phyloP scores from a whole-genome alignment of 768 basidiomycete genomes.

The Termitomyces sp. region DNA sequence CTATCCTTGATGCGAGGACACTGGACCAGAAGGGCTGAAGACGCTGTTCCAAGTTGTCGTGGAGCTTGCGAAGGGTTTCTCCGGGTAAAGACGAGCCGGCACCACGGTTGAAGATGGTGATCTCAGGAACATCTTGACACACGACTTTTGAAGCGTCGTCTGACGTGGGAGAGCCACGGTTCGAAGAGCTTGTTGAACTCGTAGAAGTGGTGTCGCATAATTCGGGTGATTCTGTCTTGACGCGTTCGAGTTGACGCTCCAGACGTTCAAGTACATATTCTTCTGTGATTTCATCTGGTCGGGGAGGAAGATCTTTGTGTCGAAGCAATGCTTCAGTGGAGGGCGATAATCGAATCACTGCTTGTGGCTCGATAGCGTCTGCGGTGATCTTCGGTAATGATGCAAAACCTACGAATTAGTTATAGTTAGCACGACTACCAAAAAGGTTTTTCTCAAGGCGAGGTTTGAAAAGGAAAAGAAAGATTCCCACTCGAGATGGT shows the following conservation, averaged over 20 bases:
- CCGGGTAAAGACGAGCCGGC: constrained; percentile 15
- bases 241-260: constrained; percentile 44
- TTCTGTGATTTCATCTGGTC: constrained; percentile 54
- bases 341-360: constrained; percentile 18
- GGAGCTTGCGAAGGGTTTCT: constrained; percentile 44
- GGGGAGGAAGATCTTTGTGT: constrained; percentile 45
- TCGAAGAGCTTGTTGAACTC: constrained; percentile 17
- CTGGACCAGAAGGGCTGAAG: constrained; percentile 80
- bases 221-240: constrained; percentile 20
- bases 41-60: constrained; percentile 72
- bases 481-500: background rate
- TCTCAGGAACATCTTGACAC: background rate
- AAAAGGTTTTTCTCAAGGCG: background rate
- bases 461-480: too few relatives aligned
- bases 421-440: background rate
- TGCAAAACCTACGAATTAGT: constrained; percentile 53
- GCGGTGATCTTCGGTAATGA: constrained; percentile 56
- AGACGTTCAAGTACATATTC: constrained; percentile 54
- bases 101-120: background rate
- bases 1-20: constrained; percentile 53
- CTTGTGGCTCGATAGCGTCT: constrained; percentile 23
- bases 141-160: background rate
- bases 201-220: background rate
- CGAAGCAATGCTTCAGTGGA: constrained; percentile 48
- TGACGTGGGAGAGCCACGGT: constrained; percentile 1